These are phyloP conservation scores for Trametes cinnabarina DNA, from an alignment of 768 basidiomycete species.

Conservation along the genomic window DNA sequence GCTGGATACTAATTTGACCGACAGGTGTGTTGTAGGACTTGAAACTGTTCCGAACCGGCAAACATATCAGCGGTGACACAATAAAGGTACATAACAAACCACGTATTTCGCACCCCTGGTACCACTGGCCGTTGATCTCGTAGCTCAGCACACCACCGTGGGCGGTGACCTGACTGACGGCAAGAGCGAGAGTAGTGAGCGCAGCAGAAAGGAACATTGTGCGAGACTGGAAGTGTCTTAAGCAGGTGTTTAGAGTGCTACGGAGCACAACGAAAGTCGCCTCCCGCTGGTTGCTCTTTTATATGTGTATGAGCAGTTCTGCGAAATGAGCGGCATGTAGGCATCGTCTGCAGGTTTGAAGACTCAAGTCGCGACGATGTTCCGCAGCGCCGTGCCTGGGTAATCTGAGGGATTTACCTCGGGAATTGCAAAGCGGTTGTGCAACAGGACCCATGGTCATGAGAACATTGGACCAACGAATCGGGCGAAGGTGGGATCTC, in stretches of 20 bases:
- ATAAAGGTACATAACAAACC: too few relatives aligned
- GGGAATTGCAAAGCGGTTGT: not conserved
- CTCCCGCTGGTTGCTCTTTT: not conserved
- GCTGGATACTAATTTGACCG: conserved; percentile 40
- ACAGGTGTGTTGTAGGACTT: conserved; percentile 39
- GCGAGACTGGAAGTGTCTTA: too few relatives aligned
- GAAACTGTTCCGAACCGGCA: conserved; percentile 26
- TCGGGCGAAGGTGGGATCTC: not conserved
- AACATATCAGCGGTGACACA: not conserved
- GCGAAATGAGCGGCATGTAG: not conserved
- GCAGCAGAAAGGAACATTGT: conserved; percentile 20
- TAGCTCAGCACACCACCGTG: conserved; percentile 42
- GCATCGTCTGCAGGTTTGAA: not conserved
- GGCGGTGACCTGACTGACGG: conserved; percentile 27
- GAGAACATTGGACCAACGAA: not conserved
- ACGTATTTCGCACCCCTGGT: too few relatives aligned
- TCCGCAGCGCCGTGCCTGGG: conserved; percentile 7
- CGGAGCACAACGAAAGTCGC: not conserved
- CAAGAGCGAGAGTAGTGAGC: conserved; percentile 20
- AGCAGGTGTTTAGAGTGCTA: not conserved
- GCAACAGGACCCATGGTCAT: conserved; percentile 2
- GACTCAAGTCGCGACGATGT: conserved; percentile 1
- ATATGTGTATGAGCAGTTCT: not conserved
- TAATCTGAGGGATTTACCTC: conserved; percentile 12
- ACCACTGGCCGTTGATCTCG: conserved; percentile 31